Evolutionary conservation across 495 filamentous ascomycete species (phyloP).

Genomic region (Podospora anserina): DNA sequence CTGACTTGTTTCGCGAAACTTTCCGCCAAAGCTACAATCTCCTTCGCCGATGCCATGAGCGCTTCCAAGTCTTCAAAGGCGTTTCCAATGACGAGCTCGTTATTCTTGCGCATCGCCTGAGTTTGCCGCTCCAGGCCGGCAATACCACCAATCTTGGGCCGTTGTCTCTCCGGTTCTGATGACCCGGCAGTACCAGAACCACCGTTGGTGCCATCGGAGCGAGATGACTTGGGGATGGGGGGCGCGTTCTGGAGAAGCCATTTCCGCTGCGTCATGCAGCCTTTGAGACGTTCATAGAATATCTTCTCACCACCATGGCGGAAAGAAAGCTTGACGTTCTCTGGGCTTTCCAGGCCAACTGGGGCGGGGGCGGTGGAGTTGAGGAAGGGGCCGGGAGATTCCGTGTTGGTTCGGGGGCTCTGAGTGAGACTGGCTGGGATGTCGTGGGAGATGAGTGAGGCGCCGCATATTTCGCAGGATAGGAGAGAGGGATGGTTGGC

Average conservation of each 20-base stretch:
- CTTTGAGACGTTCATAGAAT: slow-evolving; percentile 85
- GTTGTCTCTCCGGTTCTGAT: slow-evolving; percentile 21
- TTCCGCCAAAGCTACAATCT: slow-evolving; percentile 90
- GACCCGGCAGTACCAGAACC: slow-evolving; percentile 18
- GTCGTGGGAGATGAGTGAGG: slow-evolving; percentile 61
- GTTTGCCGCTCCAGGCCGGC: slow-evolving; percentile 85
- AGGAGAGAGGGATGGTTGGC: slow-evolving; percentile 83
- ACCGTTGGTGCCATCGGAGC: slow-evolving; percentile 23
- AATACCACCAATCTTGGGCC: slow-evolving; percentile 75
- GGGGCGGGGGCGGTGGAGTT: slow-evolving; percentile 36
- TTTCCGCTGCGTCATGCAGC: slow-evolving; percentile 85
- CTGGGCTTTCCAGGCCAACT: slow-evolving; percentile 54
- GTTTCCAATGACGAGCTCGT: slow-evolving; percentile 86
- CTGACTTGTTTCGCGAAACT: slow-evolving; percentile 71
- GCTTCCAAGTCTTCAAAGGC: slow-evolving; percentile 97
- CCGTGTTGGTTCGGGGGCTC: slow-evolving; percentile 51
- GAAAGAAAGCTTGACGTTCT: slow-evolving; percentile 89
- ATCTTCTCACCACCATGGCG: slow-evolving; percentile 82
- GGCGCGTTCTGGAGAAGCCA: slow-evolving; percentile 93
- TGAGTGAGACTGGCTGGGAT: slow-evolving; percentile 41
- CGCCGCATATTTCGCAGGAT: slow-evolving; percentile 89
- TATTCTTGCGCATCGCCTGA: slow-evolving; percentile 79
- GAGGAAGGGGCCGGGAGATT: slow-evolving; percentile 73
- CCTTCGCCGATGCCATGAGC: slow-evolving; percentile 93
- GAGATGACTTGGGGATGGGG: slow-evolving; percentile 73